phyloP scores from a whole-genome alignment of 2,329 filamentous ascomycete species.

The Xylariaceae sp. region DNA sequence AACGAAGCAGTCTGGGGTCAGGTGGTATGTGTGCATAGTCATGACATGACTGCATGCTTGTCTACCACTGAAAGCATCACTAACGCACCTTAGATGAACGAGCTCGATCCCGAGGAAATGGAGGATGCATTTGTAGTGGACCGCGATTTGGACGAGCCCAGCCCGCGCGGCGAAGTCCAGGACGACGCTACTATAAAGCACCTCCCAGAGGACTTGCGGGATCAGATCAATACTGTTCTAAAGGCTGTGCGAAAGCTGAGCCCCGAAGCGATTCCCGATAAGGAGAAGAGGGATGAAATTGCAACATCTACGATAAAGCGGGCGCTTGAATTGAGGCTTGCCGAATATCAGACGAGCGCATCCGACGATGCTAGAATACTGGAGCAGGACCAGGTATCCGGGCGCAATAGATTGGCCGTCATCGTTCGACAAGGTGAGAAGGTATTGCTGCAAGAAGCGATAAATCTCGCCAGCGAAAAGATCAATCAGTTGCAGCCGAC shows the following conservation, averaged over 20 bases:
- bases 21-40: slow-evolving; percentile 35
- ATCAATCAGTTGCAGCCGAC: slow-evolving; percentile 13
- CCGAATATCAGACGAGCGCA: slow-evolving; percentile 39
- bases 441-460: slow-evolving; percentile 54
- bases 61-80: too few species aligned
- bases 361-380: slow-evolving; percentile 37
- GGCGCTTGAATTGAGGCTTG: slow-evolving; percentile 33
- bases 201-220: slow-evolving; percentile 47
- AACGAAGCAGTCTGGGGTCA: slow-evolving; percentile 35
- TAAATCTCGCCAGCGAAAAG: slow-evolving; percentile 30
- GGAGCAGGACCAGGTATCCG: slow-evolving; percentile 15
- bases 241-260: slow-evolving; percentile 44
- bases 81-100: slow-evolving; percentile 27
- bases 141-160: slow-evolving; percentile 47
- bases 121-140: slow-evolving; percentile 74
- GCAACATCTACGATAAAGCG: slow-evolving; percentile 35
- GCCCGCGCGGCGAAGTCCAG: slow-evolving; percentile 41
- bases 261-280: slow-evolving; percentile 40
- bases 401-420: slow-evolving; percentile 55
- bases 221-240: slow-evolving; percentile 46
- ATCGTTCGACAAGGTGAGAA: slow-evolving; percentile 71
- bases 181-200: slow-evolving; percentile 33
- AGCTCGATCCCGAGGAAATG: slow-evolving; percentile 60
- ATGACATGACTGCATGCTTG: too few species aligned
- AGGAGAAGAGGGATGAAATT: slow-evolving; percentile 45